Base-by-base conservation (phyloP, 768 basidiomycete species). In the Scleroderma bovista region DNA sequence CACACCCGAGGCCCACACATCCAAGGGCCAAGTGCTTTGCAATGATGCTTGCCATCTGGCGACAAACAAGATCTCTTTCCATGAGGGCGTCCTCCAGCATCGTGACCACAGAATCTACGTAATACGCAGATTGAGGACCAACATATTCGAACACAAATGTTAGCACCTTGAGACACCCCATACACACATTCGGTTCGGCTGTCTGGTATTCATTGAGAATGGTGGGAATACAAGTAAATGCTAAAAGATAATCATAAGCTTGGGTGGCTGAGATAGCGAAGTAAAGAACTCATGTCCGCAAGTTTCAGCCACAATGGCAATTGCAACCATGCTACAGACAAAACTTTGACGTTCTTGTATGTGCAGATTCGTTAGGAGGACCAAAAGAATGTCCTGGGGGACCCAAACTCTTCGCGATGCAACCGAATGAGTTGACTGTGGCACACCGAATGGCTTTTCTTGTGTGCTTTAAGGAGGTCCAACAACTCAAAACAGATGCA, bases 131-230 rank as follows among this genome's bases (percentile, higher is more conserved):
- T 72, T 89, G 96, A 43, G 83, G 90, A 2, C 96, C 96, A 56
- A 98, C 94, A 62, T 99, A 99, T 77, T 98, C 96, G 64, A 98
- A 99, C 48, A 99, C 91, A 77, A 98, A 99, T 1, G 96, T 94
- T 17, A 99, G 77, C 1, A 96, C 95, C 68, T 98, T 99, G 55
- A 99, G 76, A 79, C 96, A 99, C 52, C 96, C 96, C 3, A 94
- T 99, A 47, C 96, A 88, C 43, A 99, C 96, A 69, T 99, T 99
- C 54, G 98, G 79, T 64, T 99, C 96, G 1, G 94, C 93, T 5
- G 95, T 98, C 46, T 94, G 87, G 68, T 98, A 99, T 65, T 99
- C 96, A 71, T 96, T 97, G 29, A 99, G 78, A 59, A 99, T 96
- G 15, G 95, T 96, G 2, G 96, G 96, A 51, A 99, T 97, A 68